These are phyloP conservation scores for Gossypium davidsonii DNA, from an alignment of 441 rosid genomes.

Conservation along the genomic window DNA sequence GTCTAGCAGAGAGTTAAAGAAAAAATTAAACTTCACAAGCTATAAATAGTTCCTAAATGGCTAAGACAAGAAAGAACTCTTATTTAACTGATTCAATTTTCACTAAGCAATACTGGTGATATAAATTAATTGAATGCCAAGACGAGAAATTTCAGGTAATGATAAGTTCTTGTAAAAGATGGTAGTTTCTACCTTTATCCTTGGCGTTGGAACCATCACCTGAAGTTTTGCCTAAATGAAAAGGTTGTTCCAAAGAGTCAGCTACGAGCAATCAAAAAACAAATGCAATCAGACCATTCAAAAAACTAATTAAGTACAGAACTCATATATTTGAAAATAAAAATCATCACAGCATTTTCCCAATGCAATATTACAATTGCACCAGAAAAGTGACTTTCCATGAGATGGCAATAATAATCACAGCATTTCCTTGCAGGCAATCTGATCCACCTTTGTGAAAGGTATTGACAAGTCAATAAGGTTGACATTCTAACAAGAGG, in stretches of 20 bases:
- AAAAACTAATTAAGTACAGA: background rate
- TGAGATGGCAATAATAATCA: conserved; percentile 52
- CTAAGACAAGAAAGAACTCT: no score
- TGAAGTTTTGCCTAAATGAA: conserved; percentile 37
- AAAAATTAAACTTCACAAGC: no score
- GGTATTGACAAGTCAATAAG: conserved; percentile 70
- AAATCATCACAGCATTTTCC: background rate
- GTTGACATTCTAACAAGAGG: conserved; percentile 76
- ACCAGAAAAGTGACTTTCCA: conserved; percentile 30
- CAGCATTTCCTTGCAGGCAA: conserved; percentile 76
- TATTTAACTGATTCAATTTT: background rate
- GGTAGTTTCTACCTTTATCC: conserved; percentile 42
- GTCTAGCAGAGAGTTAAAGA: no score
- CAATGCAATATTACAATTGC: background rate
- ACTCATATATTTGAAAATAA: background rate
- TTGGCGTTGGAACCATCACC: conserved; percentile 37
- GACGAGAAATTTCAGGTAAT: background rate
- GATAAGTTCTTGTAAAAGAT: background rate
- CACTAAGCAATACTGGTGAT: background rate
- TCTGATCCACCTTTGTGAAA: conserved; percentile 66
- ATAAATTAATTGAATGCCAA: background rate
- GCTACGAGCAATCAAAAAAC: background rate
- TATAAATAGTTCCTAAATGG: no score
- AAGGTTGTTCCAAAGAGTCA: background rate
- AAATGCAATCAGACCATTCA: background rate